Percentiles rank a stretch among this genome's conserved stretches.
Conservation (phyloP, 169 alveolate genomes). For the Plasmodium inui region DNA sequence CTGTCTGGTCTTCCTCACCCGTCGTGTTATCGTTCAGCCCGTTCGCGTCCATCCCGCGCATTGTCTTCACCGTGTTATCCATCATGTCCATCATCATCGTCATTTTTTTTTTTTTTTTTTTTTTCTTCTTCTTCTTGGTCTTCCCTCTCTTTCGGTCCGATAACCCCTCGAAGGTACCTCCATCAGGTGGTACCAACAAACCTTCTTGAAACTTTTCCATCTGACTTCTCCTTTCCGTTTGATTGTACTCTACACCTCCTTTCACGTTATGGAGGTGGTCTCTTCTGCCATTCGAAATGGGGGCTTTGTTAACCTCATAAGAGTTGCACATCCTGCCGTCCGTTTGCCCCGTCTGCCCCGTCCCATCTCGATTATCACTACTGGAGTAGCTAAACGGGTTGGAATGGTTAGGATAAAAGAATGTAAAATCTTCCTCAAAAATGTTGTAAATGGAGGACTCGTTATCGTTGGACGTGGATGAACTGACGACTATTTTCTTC, state of each 20-base stretch:
- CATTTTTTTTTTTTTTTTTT: not conserved
- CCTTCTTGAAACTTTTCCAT: not conserved
- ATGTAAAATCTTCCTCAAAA: slow-evolving; percentile 11
- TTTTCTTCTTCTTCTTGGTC: not conserved
- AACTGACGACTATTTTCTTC: not conserved
- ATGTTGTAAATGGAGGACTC: slow-evolving; percentile 26
- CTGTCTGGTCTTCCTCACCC: not conserved
- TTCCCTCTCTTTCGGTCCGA: not conserved
- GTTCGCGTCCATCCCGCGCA: not conserved
- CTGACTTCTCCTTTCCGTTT: not conserved
- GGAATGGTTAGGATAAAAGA: slow-evolving; percentile 17
- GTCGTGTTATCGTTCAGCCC: too few species aligned
- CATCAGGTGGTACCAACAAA: not conserved
- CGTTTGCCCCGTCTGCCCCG: not conserved
- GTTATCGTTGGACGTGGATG: slow-evolving; percentile 11
- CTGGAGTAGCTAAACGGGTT: slow-evolving; percentile 10
- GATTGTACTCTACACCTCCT: not conserved
- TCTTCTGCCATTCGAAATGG: not conserved
- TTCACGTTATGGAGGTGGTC: not conserved
- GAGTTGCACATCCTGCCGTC: not conserved
- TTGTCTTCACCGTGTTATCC: not conserved
- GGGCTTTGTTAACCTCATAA: not conserved
- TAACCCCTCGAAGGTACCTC: not conserved
- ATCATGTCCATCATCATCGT: not conserved
- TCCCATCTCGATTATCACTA: not conserved